These are phyloP conservation scores for Ganoderma lingzhi DNA, from an alignment of 1,284 basidiomycete genomes.

Conservation along the genomic window DNA sequence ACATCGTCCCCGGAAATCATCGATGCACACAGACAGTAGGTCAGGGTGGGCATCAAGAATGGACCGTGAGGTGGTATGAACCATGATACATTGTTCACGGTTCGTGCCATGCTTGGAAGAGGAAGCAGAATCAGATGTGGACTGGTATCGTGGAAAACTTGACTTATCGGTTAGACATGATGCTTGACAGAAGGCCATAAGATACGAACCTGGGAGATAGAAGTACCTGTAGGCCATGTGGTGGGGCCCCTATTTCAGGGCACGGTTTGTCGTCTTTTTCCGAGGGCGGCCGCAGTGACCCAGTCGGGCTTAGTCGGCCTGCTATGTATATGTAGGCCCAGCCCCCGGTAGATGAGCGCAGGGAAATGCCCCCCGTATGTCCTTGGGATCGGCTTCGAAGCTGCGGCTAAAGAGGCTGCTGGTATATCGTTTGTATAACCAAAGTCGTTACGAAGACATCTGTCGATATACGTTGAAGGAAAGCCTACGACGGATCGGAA, in stretches of 20 bases:
- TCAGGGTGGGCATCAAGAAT: not conserved
- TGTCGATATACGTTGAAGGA: too few relatives aligned
- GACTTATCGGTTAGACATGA: not conserved
- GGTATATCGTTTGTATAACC: too few relatives aligned
- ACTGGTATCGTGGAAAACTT: not conserved
- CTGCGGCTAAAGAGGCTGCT: too few relatives aligned
- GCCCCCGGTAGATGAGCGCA: too few relatives aligned
- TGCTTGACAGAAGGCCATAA: not conserved
- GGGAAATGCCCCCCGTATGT: too few relatives aligned
- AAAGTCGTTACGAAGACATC: too few relatives aligned
- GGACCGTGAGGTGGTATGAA: not conserved
- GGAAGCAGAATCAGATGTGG: not conserved
- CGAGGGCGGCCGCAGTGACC: too few relatives aligned
- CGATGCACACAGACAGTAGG: not conserved
- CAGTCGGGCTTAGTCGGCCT: not conserved
- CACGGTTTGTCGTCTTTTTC: too few relatives aligned
- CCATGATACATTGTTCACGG: not conserved
- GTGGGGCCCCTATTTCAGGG: too few relatives aligned
- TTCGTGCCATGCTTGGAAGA: not conserved
- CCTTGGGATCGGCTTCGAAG: too few relatives aligned
- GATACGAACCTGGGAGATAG: not conserved
- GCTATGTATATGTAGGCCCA: too few relatives aligned
- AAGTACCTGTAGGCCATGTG: not conserved
- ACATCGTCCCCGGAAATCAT: not conserved
- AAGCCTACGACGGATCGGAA: too few relatives aligned